These are phyloP conservation scores for Pseudocercospora cruenta DNA, from an alignment of 2,329 filamentous ascomycete species.

Conservation along the genomic window DNA sequence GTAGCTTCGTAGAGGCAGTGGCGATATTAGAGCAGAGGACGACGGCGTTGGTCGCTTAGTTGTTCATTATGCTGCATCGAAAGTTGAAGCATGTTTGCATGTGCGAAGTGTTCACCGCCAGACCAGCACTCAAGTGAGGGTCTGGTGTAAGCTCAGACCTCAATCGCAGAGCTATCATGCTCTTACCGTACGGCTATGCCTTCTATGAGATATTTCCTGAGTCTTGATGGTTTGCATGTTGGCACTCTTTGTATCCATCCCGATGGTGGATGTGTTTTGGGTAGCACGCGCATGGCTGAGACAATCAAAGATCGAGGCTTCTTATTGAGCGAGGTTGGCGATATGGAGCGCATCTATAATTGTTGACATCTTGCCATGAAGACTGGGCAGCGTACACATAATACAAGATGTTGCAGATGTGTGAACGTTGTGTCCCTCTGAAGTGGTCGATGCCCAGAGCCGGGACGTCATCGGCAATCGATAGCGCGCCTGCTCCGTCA, in stretches of 20 bases:
- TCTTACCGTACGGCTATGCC: background rate
- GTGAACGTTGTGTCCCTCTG: background rate
- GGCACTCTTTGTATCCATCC: background rate
- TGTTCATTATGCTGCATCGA: background rate
- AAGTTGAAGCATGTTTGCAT: background rate
- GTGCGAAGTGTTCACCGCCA: background rate
- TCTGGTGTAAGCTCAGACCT: background rate
- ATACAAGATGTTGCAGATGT: background rate
- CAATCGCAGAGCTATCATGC: background rate
- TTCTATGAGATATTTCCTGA: background rate
- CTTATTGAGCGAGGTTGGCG: background rate
- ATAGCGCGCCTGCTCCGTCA: background rate
- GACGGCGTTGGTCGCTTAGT: background rate
- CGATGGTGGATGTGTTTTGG: background rate
- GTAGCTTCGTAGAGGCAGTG: background rate
- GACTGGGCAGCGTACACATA: background rate
- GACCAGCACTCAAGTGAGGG: background rate
- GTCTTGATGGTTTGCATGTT: background rate
- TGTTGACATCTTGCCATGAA: background rate
- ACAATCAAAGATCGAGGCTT: background rate
- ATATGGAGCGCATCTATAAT: background rate
- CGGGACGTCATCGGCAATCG: background rate
- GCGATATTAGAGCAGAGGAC: background rate
- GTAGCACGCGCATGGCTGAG: background rate
- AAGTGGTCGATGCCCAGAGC: background rate